Conservation (phyloP, 306 rosid species). For the Morella rubra region DNA sequence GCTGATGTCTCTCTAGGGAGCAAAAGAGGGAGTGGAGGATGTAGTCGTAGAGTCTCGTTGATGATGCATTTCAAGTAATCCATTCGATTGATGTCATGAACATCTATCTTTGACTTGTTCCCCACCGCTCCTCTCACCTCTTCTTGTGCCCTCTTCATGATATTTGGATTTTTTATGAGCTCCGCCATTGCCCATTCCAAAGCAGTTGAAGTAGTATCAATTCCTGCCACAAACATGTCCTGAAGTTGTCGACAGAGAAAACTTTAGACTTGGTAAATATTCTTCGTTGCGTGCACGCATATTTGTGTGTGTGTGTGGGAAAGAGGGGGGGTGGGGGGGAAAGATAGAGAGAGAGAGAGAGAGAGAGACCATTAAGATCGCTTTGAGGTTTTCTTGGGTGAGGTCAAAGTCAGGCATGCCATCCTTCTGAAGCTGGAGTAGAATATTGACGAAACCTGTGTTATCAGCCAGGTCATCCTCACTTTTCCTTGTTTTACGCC, state of each 20-base stretch:
- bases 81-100: constrained; percentile 23
- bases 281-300: not conserved
- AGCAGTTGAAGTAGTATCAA: constrained; percentile 17
- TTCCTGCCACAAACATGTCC: constrained; percentile 40
- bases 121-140: constrained; percentile 37
- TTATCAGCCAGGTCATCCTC: not conserved
- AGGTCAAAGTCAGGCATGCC: constrained; percentile 22
- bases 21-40: constrained; percentile 32
- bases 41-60: constrained; percentile 32
- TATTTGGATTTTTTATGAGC: constrained; percentile 19
- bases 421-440: constrained; percentile 33
- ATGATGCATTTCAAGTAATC: constrained; percentile 31
- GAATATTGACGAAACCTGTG: constrained; percentile 34
- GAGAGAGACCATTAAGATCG: constrained; percentile 16
- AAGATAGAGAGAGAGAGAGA: not conserved
- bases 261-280: no score
- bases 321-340: not conserved
- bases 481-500: not conserved
- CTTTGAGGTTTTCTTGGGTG: constrained; percentile 24
- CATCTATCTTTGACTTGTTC: constrained; percentile 11
- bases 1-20: constrained; percentile 23
- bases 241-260: not conserved
- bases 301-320: not conserved
- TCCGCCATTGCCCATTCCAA: constrained; percentile 41
- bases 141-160: constrained; percentile 39